phyloP scores from a whole-genome alignment of 768 basidiomycete genomes.

The Wakefieldia striispora region DNA sequence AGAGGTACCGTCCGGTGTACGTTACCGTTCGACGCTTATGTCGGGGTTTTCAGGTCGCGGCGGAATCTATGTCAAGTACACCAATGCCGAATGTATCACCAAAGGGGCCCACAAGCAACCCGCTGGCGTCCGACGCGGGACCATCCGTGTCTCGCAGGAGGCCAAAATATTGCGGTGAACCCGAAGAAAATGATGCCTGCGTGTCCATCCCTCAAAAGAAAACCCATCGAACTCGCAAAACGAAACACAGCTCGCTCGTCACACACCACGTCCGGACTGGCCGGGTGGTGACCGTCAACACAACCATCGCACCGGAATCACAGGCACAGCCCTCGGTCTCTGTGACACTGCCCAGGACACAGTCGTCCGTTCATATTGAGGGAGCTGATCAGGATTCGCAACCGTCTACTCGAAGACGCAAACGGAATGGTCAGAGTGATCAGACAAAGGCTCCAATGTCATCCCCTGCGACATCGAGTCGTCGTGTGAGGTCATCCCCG shows the following conservation, averaged over 20 bases:
- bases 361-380: neutral
- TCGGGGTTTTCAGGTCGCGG: neutral
- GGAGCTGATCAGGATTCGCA: neutral
- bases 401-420: neutral
- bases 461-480: neutral
- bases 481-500: neutral
- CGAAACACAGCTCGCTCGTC: neutral
- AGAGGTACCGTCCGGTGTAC: neutral
- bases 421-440: neutral
- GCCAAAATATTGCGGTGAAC: neutral
- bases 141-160: neutral
- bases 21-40: too few relatives aligned
- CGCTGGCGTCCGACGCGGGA: too few relatives aligned
- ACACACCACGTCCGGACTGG: slow-evolving; percentile 17
- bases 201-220: neutral
- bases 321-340: neutral
- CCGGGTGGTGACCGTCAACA: slow-evolving; percentile 7
- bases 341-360: neutral
- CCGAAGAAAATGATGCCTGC: neutral
- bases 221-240: neutral
- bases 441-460: slow-evolving; percentile 1
- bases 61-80: neutral
- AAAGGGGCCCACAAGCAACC: neutral
- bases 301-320: neutral
- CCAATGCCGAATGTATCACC: neutral